Percentiles rank a stretch among this genome's conserved stretches.
Conservation (phyloP, 2,329 filamentous ascomycete species). For the Apiospora phragmitis region DNA sequence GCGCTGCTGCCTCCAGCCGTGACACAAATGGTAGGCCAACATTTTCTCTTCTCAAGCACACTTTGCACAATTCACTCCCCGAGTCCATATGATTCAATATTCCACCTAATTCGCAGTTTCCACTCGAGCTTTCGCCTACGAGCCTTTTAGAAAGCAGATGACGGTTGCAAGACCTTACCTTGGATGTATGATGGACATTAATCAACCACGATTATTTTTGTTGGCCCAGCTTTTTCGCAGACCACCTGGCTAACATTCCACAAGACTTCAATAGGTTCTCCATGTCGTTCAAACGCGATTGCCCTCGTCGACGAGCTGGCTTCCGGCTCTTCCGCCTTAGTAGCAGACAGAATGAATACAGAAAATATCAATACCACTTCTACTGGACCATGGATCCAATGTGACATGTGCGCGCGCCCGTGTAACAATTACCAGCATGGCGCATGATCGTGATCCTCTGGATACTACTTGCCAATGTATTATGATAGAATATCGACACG, state of each 20-base stretch:
- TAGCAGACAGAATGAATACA: not conserved
- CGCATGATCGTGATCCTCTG: not conserved
- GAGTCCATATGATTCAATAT: conserved; percentile 67
- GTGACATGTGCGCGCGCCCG: not conserved
- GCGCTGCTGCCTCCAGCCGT: not conserved
- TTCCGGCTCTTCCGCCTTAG: not conserved
- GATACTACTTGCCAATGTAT: not conserved
- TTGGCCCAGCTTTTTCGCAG: not conserved
- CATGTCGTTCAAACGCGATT: not conserved
- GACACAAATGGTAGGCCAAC: not conserved
- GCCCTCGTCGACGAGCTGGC: not conserved
- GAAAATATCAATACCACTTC: not conserved
- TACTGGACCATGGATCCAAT: no score
- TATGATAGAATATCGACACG: not conserved
- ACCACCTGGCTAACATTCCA: conserved; percentile 17
- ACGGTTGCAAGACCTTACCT: conserved; percentile 65
- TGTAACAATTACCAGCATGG: not conserved
- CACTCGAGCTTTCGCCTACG: conserved; percentile 72
- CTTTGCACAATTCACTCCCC: not conserved
- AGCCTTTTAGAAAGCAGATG: conserved; percentile 66
- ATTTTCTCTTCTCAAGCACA: not conserved
- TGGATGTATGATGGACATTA: conserved; percentile 67
- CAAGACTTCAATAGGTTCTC: conserved; percentile 4
- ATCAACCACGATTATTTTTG: conserved; percentile 11
- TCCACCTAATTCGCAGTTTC: conserved; percentile 84